Conservation (phyloP, 257 asterid species). For the Ophiorrhiza pumila region DNA sequence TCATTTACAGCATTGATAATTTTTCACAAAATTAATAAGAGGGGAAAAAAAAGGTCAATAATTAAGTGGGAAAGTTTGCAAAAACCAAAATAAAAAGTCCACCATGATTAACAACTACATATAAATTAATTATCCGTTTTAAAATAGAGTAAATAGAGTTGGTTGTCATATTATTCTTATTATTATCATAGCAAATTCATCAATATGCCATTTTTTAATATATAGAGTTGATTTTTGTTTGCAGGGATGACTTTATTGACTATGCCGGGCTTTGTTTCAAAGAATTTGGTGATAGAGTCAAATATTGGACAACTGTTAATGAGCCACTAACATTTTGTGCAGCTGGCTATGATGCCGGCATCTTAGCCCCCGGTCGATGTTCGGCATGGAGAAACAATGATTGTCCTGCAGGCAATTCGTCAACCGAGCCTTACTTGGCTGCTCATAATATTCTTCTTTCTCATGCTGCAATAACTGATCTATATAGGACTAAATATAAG, state of each 20-base stretch:
- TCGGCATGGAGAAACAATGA: slow-evolving; percentile 26
- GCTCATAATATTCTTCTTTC: slow-evolving; percentile 44
- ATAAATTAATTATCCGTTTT: too few relatives aligned
- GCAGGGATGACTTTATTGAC: slow-evolving; percentile 48
- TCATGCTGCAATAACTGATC: slow-evolving; percentile 38
- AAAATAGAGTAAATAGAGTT: too few relatives aligned
- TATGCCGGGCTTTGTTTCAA: slow-evolving; percentile 50
- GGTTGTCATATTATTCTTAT: too few relatives aligned
- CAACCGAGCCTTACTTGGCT: slow-evolving; percentile 50
- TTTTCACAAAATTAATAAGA: neutral
- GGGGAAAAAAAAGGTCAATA: too few relatives aligned
- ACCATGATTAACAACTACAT: too few relatives aligned
- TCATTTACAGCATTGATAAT: neutral
- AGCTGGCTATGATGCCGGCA: slow-evolving; percentile 46
- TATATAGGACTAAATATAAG: slow-evolving; percentile 40
- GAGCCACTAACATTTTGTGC: slow-evolving; percentile 32
- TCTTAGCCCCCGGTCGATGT: slow-evolving; percentile 52
- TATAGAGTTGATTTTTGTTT: too few relatives aligned
- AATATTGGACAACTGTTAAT: slow-evolving; percentile 50
- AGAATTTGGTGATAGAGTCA: slow-evolving; percentile 58
- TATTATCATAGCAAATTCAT: neutral
- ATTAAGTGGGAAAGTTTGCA: too few relatives aligned
- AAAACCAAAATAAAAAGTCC: too few relatives aligned
- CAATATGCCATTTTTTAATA: neutral
- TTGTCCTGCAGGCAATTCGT: slow-evolving; percentile 42